These are phyloP conservation scores for Phytopythium boreale DNA, from an alignment of 352 stramenopile genomes.

Conservation along the genomic window DNA sequence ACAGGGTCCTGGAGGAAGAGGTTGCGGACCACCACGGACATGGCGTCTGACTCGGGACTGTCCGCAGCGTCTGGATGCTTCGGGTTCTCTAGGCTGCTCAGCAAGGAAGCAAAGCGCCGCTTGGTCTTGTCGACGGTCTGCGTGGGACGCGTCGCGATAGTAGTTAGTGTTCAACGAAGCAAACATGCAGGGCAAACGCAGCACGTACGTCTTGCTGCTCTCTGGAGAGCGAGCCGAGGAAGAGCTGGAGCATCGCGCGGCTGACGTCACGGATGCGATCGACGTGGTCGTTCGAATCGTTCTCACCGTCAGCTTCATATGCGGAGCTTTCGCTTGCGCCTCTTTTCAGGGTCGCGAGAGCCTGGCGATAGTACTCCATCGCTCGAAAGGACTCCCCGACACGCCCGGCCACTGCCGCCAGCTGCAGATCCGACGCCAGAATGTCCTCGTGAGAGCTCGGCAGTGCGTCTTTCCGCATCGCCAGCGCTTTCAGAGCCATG, in stretches of 20 bases:
- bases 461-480: conserved; percentile 32
- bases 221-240: conserved; percentile 26
- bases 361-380: conserved; percentile 46
- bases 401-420: conserved; percentile 33
- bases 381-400: conserved; percentile 54
- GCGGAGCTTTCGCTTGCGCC: conserved; percentile 8
- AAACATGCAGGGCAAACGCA: neutral
- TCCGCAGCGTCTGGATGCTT: neutral
- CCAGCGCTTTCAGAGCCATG: conserved; percentile 31
- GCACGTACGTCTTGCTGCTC: conserved; percentile 23
- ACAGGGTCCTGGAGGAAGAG: conserved; percentile 40
- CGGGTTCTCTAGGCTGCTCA: neutral
- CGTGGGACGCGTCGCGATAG: neutral
- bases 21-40: conserved; percentile 28
- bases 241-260: conserved; percentile 34
- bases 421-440: conserved; percentile 41
- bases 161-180: neutral
- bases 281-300: conserved; percentile 1
- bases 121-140: conserved; percentile 43
- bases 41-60: neutral
- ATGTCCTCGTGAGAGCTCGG: conserved; percentile 22
- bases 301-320: neutral
- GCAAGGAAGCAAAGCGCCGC: conserved; percentile 24
- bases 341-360: conserved; percentile 29
- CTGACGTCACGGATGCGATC: conserved; percentile 36